phyloP scores from a whole-genome alignment of 2,329 filamentous ascomycete species.

The Diplodia scrobiculata region DNA sequence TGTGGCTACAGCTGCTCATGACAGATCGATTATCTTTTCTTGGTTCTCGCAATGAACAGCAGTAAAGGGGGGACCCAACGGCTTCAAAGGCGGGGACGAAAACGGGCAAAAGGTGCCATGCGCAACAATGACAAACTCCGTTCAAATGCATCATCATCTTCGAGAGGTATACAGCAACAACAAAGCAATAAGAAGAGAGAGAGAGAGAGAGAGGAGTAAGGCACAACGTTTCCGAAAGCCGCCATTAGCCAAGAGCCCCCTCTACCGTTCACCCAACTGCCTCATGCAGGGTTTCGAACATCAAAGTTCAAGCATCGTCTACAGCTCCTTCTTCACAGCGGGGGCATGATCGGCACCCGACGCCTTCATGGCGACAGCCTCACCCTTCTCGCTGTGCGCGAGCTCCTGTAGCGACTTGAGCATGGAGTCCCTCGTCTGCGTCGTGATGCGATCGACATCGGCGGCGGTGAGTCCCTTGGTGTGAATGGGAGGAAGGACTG shows the following conservation, averaged over 20 bases:
- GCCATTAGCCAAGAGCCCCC: neutral
- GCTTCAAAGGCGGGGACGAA: neutral
- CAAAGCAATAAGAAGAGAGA: neutral
- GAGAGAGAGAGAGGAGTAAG: no score
- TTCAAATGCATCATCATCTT: constrained; percentile 1
- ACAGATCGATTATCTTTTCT: neutral
- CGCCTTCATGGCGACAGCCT: constrained; percentile 22
- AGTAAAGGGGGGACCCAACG: neutral
- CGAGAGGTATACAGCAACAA: constrained; percentile 16
- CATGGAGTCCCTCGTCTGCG: constrained; percentile 42
- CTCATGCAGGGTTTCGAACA: neutral
- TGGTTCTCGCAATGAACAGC: neutral
- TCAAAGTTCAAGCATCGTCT: neutral
- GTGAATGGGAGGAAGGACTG: constrained; percentile 41
- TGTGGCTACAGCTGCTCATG: neutral
- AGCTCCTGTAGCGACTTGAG: constrained; percentile 42
- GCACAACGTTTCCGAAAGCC: neutral
- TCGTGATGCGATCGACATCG: constrained; percentile 42
- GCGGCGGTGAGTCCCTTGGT: constrained; percentile 42
- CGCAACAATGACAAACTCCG: neutral
- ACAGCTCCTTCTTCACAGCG: constrained; percentile 27
- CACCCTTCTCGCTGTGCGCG: constrained; percentile 35
- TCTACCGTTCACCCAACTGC: neutral
- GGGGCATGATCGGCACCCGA: constrained; percentile 3
- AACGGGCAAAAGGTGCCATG: neutral